A percentile compares a stretch with the other conserved stretches of the same genome.
phyloP scores from a whole-genome alignment of 108 stramenopile species.

The Cylindrotheca fusiformis region DNA sequence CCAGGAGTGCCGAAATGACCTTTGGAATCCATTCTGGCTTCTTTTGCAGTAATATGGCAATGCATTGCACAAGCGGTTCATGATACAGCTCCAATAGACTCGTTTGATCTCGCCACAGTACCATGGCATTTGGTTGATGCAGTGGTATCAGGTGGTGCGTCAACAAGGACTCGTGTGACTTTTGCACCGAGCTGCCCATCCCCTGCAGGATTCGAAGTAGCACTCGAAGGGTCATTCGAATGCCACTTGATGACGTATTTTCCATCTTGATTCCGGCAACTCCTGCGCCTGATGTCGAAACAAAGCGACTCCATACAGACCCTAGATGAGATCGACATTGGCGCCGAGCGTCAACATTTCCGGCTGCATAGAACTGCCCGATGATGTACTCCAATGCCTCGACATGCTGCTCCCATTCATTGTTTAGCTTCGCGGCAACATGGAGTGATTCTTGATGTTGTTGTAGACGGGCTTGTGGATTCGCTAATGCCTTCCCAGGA shows the following conservation, averaged over 20 bases:
- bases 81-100: conserved; percentile 75
- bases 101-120: conserved; percentile 84
- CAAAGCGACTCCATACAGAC: conserved; percentile 33
- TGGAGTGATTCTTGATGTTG: conserved; percentile 26
- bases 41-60: conserved; percentile 53
- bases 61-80: conserved; percentile 69
- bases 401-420: conserved; percentile 42
- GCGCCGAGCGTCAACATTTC: conserved; percentile 20
- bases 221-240: conserved; percentile 49
- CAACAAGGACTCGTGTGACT: conserved; percentile 46
- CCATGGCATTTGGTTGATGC: conserved; percentile 78
- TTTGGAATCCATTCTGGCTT: conserved; percentile 37
- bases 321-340: conserved; percentile 33
- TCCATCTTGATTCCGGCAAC: conserved; percentile 34
- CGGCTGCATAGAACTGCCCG: conserved; percentile 27
- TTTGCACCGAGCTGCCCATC: conserved; percentile 8
- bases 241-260: conserved; percentile 66
- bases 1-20: conserved; percentile 48
- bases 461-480: conserved; percentile 28
- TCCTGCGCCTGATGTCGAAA: conserved; percentile 15
- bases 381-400: conserved; percentile 32
- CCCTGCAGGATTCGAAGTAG: conserved; percentile 58
- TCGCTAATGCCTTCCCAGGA: conserved; percentile 4
- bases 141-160: conserved; percentile 67
- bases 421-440: conserved; percentile 25